Conservation (phyloP, 106 monocot species). For the Chionographis japonica region DNA sequence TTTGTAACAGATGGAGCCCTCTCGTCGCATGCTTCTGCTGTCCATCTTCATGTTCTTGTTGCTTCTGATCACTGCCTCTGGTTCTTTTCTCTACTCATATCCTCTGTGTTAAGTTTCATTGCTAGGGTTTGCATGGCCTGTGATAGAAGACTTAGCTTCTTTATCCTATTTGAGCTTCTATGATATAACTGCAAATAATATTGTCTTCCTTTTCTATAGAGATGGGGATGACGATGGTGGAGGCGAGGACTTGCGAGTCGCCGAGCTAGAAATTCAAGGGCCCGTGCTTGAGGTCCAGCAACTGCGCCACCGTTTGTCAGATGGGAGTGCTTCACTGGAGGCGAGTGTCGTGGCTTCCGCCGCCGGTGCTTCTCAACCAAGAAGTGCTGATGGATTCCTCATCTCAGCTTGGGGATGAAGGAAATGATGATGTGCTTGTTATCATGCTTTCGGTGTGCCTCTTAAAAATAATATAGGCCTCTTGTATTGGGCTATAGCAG, state of each 20-base stretch:
- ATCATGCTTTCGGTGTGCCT: no score
- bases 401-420: no score
- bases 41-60: not conserved
- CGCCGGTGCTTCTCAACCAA: conserved; percentile 29
- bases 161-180: no score
- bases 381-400: conserved; percentile 2
- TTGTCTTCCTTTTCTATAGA: not conserved
- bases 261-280: conserved; percentile 31
- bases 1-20: not conserved
- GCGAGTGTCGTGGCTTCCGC: conserved; percentile 22
- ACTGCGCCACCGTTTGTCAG: conserved; percentile 23
- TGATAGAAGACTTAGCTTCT: no score
- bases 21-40: not conserved
- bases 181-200: no score
- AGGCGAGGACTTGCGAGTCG: conserved; percentile 28
- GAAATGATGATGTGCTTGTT: no score
- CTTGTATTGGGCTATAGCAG: no score
- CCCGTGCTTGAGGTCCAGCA: conserved; percentile 5
- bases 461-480: no score
- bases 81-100: not conserved
- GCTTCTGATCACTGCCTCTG: not conserved
- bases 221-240: conserved; percentile 14
- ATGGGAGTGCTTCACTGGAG: conserved; percentile 22
- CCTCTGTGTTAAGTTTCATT: no score
- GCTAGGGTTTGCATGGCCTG: no score